phyloP scores from a whole-genome alignment of 805 yeast species.

The Kodamaea hsintzibuensis region DNA sequence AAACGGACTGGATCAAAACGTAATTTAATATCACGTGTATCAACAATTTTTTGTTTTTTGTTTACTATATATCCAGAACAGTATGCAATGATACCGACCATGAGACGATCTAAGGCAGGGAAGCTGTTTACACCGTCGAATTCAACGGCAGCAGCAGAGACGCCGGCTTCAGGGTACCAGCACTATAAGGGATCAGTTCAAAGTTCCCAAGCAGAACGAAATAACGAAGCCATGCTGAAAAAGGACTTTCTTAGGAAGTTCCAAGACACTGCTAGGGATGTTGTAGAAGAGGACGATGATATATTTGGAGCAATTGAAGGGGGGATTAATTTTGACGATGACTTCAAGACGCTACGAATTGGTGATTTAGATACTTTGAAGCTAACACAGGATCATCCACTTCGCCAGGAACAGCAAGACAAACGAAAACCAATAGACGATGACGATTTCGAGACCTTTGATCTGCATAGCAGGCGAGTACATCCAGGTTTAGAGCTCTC shows the following conservation, averaged over 20 bases:
- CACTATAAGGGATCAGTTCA: background rate
- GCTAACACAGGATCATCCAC: background rate
- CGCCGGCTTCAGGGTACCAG: background rate
- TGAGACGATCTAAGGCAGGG: slow-evolving; percentile 1
- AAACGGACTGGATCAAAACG: background rate
- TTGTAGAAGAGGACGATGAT: slow-evolving; percentile 19
- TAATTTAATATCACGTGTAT: background rate
- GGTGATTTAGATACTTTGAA: slow-evolving; percentile 14
- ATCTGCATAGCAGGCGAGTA: slow-evolving; percentile 1
- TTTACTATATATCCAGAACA: background rate
- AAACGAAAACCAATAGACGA: background rate
- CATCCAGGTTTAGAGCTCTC: slow-evolving; percentile 12
- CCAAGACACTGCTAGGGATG: slow-evolving; percentile 15
- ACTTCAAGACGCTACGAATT: slow-evolving; percentile 26
- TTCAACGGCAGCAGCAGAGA: background rate
- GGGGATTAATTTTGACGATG: slow-evolving; percentile 22
- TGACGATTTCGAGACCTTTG: slow-evolving; percentile 10
- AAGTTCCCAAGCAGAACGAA: background rate
- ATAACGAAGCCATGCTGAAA: slow-evolving; percentile 12
- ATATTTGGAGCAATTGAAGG: slow-evolving; percentile 28
- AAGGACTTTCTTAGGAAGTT: slow-evolving; percentile 23
- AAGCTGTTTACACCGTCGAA: background rate
- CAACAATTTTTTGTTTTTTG: background rate
- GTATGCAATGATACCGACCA: background rate
- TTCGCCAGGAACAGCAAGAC: background rate